phyloP scores from a whole-genome alignment of 1,284 basidiomycete genomes.

The Wolfiporia cocos region DNA sequence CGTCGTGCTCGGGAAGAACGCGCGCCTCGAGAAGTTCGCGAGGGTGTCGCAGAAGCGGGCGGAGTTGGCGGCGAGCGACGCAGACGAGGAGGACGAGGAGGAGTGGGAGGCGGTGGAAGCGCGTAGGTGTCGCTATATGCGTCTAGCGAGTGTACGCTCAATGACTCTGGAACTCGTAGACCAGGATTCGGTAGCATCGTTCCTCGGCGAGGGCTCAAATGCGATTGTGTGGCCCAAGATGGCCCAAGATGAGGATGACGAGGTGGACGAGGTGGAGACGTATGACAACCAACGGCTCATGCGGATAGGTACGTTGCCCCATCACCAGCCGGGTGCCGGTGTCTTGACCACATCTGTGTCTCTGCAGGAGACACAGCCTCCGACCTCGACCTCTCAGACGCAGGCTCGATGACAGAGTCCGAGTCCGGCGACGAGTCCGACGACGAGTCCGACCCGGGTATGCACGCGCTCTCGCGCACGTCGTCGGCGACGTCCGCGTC shows the following conservation, averaged over 20 bases:
- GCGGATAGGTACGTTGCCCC: slow-evolving; percentile 49
- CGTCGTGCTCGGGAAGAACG: slow-evolving; percentile 72
- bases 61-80: slow-evolving; percentile 28
- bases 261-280: slow-evolving; percentile 52
- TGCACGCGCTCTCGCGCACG: slow-evolving; percentile 22
- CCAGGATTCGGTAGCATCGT: slow-evolving; percentile 40
- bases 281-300: slow-evolving; percentile 63
- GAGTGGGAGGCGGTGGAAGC: slow-evolving; percentile 62
- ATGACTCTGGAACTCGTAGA: slow-evolving; percentile 12
- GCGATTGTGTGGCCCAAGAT: slow-evolving; percentile 65
- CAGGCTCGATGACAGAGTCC: slow-evolving; percentile 42
- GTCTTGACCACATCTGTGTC: background rate
- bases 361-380: slow-evolving; percentile 51
- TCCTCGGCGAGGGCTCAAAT: slow-evolving; percentile 57
- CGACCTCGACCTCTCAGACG: slow-evolving; percentile 55
- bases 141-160: background rate
- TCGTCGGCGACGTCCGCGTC: slow-evolving; percentile 38
- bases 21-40: slow-evolving; percentile 65
- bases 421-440: slow-evolving; percentile 30
- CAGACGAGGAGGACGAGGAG: slow-evolving; percentile 42
- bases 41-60: slow-evolving; percentile 54
- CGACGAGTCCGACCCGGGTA: slow-evolving; percentile 25
- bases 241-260: slow-evolving; percentile 44
- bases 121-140: slow-evolving; percentile 33
- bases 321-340: background rate